Percentiles rank a stretch among this genome's conserved stretches.
Evolutionary conservation across 139 green algal species (phyloP).

Genomic region (Nannochloris sp.): DNA sequence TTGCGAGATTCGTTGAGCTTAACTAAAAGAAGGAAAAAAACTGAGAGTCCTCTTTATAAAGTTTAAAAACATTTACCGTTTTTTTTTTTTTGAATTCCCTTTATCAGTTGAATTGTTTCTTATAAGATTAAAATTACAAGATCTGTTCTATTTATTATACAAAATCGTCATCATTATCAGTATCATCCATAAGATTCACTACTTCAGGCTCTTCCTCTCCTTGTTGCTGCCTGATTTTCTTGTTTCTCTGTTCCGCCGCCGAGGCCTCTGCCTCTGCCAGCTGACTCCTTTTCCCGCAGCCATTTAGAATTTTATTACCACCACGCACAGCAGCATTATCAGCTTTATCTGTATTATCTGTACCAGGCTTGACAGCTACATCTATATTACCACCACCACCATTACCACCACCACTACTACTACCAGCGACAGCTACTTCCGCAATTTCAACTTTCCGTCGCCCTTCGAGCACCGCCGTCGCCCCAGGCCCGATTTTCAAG

Average conservation of each 20-base stretch:
- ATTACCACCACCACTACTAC: background rate
- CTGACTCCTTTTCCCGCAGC: background rate
- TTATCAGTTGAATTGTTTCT: background rate
- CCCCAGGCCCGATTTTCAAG: slow-evolving; percentile 20
- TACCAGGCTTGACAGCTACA: slow-evolving; percentile 6
- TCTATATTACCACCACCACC: slow-evolving; percentile 1
- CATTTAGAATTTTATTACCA: background rate
- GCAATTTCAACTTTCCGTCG: background rate
- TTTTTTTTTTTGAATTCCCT: background rate
- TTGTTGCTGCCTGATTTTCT: slow-evolving; percentile 2
- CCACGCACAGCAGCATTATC: too few relatives aligned
- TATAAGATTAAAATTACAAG: background rate
- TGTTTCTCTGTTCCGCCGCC: background rate
- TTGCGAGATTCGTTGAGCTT: slow-evolving; percentile 29
- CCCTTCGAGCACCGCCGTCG: background rate
- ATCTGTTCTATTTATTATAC: background rate
- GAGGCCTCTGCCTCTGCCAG: background rate
- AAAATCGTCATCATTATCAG: background rate
- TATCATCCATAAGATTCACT: background rate
- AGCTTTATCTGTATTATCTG: background rate
- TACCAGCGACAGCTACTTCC: background rate
- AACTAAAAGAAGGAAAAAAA: background rate
- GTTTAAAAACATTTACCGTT: too few relatives aligned
- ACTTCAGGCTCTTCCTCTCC: background rate
- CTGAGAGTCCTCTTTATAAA: too few relatives aligned